Evolutionary conservation across 75 land plant species (phyloP).

Genomic region (Cryptomeria japonica): DNA sequence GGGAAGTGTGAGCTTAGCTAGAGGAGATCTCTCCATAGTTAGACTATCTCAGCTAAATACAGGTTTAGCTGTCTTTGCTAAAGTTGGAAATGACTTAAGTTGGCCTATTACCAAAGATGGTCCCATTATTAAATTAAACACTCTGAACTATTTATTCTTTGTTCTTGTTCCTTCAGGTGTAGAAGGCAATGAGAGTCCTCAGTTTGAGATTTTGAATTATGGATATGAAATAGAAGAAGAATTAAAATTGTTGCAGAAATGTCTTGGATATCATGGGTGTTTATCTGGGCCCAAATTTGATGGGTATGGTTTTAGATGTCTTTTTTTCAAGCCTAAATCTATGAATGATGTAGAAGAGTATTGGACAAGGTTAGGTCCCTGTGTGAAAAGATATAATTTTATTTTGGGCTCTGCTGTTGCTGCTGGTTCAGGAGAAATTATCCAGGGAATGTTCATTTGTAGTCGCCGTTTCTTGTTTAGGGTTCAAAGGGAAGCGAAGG

Average conservation of each 20-base stretch:
- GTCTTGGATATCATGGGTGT: slow-evolving; percentile 50
- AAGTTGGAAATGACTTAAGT: slow-evolving; percentile 54
- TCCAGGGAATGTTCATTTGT: slow-evolving; percentile 60
- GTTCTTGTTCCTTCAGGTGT: slow-evolving; percentile 21
- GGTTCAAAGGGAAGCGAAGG: slow-evolving; percentile 9
- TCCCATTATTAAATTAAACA: slow-evolving; percentile 66
- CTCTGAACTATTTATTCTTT: slow-evolving; percentile 63
- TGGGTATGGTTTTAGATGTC: neutral
- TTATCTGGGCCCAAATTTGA: slow-evolving; percentile 28
- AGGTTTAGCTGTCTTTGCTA: slow-evolving; percentile 47
- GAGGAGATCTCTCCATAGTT: slow-evolving; percentile 49
- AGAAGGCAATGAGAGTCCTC: slow-evolving; percentile 13
- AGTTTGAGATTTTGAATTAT: slow-evolving; percentile 36
- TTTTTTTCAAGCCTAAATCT: neutral
- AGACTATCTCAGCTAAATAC: slow-evolving; percentile 31
- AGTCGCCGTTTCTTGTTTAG: slow-evolving; percentile 37
- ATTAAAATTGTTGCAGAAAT: slow-evolving; percentile 44
- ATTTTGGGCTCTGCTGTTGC: slow-evolving; percentile 72
- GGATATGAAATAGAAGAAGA: slow-evolving; percentile 8
- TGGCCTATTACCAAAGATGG: slow-evolving; percentile 78
- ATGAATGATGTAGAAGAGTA: slow-evolving; percentile 17
- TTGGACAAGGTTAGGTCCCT: slow-evolving; percentile 75
- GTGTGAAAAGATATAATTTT: slow-evolving; percentile 57
- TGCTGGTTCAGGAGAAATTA: slow-evolving; percentile 63
- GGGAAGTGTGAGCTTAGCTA: slow-evolving; percentile 43